Base-by-base conservation (phyloP, 2,329 filamentous ascomycete genomes). In the Purpureocillium takamizusanense region DNA sequence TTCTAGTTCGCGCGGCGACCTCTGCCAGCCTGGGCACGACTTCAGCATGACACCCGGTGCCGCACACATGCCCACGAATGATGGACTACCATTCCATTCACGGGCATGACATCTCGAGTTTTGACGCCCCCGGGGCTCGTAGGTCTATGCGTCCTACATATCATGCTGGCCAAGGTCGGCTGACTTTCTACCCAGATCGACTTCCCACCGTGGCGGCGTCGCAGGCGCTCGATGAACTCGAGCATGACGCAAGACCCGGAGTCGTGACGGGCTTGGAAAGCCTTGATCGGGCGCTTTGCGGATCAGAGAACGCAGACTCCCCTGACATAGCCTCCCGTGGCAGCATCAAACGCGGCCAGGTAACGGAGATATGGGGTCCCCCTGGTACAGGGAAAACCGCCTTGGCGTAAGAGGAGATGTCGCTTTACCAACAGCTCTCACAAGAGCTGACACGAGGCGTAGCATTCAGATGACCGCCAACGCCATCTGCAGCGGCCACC, bases 301-400 rank as follows among this genome's bases (percentile, higher is more conserved):
- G 46, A 11, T 33, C 40, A 4, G 39, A 36, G n/a, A 27, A 42
- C 3, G 11, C 31, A 31, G 45, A 48, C 29, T 41, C 42, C 8
- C 39, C 43, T 25, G 43, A 41, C 37, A 42, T 46, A 11, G 3
- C 33, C 23, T 39, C 36, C 9, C 46, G 43, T 38, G 70, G 73
- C 14, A 88, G 87, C 4, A 67, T 94, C 35, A 73, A 73, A 43
- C 76, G 80, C 40, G 86, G 88, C 12, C 84, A 87, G 56, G 71
- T 95, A 31, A 85, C 84, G 4, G 90, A 97, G 60, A 65, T 95
- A 36, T 94, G 86, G 74, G 90, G 90, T 1, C 87, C 89, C 10
- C 83, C 86, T 8, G 89, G 88, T 2, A 76, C 76, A 18, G 90
- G 89, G 23, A 95, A 94, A 68, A 94, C 87, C 4, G 72, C 82